These are phyloP conservation scores for Bipolaris oryzae DNA, from an alignment of 2,329 filamentous ascomycete species.

Conservation along the genomic window DNA sequence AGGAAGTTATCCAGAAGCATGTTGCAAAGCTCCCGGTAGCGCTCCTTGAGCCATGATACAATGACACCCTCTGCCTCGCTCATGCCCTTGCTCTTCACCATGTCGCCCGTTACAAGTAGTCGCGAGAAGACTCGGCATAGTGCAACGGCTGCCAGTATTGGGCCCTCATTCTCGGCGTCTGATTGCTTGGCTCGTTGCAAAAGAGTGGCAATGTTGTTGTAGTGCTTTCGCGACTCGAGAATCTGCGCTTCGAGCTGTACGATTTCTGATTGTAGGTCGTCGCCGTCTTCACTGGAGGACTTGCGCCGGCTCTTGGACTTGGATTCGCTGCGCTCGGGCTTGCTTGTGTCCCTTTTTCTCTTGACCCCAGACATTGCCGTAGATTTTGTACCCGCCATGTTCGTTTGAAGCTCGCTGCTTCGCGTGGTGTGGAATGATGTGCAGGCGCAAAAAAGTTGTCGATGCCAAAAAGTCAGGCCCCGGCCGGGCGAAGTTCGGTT, in stretches of 20 bases:
- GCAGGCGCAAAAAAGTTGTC: constrained; percentile 12
- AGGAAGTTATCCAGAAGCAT: constrained; percentile 66
- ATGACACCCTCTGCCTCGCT: constrained; percentile 77
- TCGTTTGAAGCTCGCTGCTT: neutral
- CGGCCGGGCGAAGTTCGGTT: constrained; percentile 34
- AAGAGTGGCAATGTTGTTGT: constrained; percentile 84
- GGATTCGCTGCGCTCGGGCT: constrained; percentile 44
- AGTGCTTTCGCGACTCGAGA: constrained; percentile 83
- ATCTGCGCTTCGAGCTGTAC: constrained; percentile 80
- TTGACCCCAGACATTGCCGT: constrained; percentile 47
- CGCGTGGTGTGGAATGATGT: constrained; percentile 3
- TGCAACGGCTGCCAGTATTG: constrained; percentile 74
- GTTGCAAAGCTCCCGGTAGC: constrained; percentile 72
- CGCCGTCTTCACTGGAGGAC: constrained; percentile 33
- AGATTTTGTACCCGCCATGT: constrained; percentile 47
- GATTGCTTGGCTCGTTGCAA: constrained; percentile 62
- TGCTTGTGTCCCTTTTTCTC: constrained; percentile 50
- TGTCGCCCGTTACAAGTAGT: constrained; percentile 73
- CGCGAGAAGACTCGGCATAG: constrained; percentile 86
- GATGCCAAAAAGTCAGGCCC: constrained; percentile 26
- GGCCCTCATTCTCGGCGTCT: constrained; percentile 60
- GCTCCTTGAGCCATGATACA: constrained; percentile 77
- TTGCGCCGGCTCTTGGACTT: constrained; percentile 48
- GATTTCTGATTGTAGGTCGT: constrained; percentile 65
- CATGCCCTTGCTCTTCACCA: constrained; percentile 68